These are phyloP conservation scores for Limonomyces culmigenus DNA, from an alignment of 1,284 basidiomycete genomes.

Conservation along the genomic window DNA sequence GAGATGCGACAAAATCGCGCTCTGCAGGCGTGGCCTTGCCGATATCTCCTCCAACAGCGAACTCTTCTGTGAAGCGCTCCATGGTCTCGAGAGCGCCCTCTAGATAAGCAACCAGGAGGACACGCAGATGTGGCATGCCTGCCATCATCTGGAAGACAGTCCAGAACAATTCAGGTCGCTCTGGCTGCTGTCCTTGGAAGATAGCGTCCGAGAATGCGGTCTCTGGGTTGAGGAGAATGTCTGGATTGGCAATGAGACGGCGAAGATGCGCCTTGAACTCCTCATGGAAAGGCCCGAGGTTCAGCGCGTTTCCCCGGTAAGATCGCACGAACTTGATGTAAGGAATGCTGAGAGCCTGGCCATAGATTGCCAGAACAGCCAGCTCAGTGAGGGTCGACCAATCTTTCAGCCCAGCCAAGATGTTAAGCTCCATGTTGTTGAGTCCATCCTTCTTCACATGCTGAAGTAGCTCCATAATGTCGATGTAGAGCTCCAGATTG, in stretches of 20 bases:
- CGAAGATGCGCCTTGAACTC: slow-evolving; percentile 5
- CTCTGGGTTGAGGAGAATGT: slow-evolving; percentile 7
- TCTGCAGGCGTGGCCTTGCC: slow-evolving; percentile 1
- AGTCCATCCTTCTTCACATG: too few relatives aligned
- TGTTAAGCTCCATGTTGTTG: slow-evolving; percentile 1
- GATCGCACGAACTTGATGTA: slow-evolving; percentile 7
- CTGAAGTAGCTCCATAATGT: too few relatives aligned
- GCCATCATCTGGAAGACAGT: slow-evolving; percentile 5
- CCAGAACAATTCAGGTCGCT: slow-evolving; percentile 10
- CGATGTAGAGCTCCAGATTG: too few relatives aligned
- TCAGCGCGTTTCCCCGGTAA: slow-evolving; percentile 5
- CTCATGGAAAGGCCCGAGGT: slow-evolving; percentile 7
- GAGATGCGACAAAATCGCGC: slow-evolving; percentile 7
- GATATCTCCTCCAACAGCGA: slow-evolving; percentile 5
- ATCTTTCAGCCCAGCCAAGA: slow-evolving; percentile 15
- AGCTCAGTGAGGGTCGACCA: slow-evolving; percentile 13
- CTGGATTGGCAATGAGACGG: slow-evolving; percentile 9
- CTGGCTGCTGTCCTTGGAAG: slow-evolving; percentile 11
- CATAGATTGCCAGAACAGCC: too few relatives aligned
- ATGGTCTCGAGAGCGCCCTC: slow-evolving; percentile 11
- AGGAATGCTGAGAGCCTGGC: slow-evolving; percentile 8
- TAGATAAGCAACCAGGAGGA: slow-evolving; percentile 5
- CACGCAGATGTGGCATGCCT: slow-evolving; percentile 6
- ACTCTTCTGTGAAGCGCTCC: slow-evolving; percentile 9
- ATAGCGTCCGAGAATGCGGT: slow-evolving; percentile 5